phyloP scores from a whole-genome alignment of 495 filamentous ascomycete genomes.

The Cercophora sp. region DNA sequence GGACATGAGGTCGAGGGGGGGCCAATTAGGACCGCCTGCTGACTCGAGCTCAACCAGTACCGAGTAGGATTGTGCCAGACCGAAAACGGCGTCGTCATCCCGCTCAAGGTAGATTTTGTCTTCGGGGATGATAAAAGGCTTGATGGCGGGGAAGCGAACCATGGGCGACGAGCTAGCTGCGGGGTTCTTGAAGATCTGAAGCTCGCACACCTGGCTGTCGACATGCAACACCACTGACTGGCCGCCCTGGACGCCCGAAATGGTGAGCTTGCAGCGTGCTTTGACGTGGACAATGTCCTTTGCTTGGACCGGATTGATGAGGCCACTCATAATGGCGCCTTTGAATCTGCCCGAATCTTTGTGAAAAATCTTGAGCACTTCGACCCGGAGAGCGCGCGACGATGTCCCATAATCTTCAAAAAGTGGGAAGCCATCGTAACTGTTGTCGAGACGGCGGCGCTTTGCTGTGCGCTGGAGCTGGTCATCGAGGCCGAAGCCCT shows the following conservation, averaged over 20 bases:
- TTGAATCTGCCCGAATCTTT: conserved; percentile 36
- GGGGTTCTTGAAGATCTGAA: conserved; percentile 42
- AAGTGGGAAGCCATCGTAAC: conserved; percentile 31
- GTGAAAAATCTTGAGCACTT: conserved; percentile 45
- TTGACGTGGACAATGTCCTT: conserved; percentile 35
- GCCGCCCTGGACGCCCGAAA: conserved; percentile 28
- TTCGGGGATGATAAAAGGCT: conserved; percentile 44
- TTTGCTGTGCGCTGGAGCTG: conserved; percentile 30
- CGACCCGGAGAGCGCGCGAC: conserved; percentile 40
- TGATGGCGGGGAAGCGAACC: conserved; percentile 40
- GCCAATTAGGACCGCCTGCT: conserved; percentile 44
- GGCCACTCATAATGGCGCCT: conserved; percentile 38
- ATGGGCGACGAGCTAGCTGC: conserved; percentile 36
- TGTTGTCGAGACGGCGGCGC: conserved; percentile 36
- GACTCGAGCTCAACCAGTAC: conserved; percentile 46
- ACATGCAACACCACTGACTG: conserved; percentile 34
- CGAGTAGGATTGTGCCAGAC: conserved; percentile 42
- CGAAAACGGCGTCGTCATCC: conserved; percentile 36
- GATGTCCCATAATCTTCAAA: conserved; percentile 23
- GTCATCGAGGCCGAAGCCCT: conserved; percentile 26
- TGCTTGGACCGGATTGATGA: conserved; percentile 32
- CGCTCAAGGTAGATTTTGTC: conserved; percentile 45
- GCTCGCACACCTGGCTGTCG: conserved; percentile 45
- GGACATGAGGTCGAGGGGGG: conserved; percentile 39
- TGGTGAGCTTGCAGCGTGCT: conserved; percentile 42